Evolutionary conservation across 148 eudicot genomes (phyloP).

Genomic region (Chenopodium berlandieri): DNA sequence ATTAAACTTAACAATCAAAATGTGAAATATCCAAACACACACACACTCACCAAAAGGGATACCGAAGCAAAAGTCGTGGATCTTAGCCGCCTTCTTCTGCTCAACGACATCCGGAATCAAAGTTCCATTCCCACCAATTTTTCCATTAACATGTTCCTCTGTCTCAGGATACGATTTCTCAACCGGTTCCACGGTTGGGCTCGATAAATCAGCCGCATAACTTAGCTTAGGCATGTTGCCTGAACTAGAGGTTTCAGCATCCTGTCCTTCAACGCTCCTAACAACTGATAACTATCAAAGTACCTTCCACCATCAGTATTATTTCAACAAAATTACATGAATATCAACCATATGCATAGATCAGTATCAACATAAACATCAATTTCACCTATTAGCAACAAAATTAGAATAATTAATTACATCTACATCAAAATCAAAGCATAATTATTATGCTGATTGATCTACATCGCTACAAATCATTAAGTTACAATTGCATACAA

Average conservation of each 20-base stretch:
- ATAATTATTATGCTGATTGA: neutral
- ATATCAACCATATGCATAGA: neutral
- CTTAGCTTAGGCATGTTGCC: constrained; percentile 41
- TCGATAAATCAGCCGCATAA: constrained; percentile 43
- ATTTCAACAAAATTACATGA: neutral
- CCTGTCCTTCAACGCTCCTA: constrained; percentile 48
- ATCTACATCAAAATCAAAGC: neutral
- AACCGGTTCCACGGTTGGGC: constrained; percentile 34
- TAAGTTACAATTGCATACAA: neutral
- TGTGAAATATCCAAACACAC: neutral
- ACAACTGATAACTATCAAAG: constrained; percentile 44
- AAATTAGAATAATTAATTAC: neutral
- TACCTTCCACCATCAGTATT: constrained; percentile 19
- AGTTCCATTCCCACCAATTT: constrained; percentile 39
- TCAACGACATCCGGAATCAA: constrained; percentile 33
- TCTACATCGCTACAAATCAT: neutral
- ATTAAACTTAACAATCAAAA: neutral
- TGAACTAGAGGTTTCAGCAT: constrained; percentile 39
- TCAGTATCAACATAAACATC: too few species aligned
- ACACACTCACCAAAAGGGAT: constrained; percentile 86
- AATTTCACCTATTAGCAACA: neutral
- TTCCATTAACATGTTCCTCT: constrained; percentile 40
- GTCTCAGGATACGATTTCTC: constrained; percentile 27
- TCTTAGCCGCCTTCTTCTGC: constrained; percentile 58
- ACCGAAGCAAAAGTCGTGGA: constrained; percentile 91